Base-by-base conservation (phyloP, 2,329 filamentous ascomycete species). In the Thielaviopsis populi region DNA sequence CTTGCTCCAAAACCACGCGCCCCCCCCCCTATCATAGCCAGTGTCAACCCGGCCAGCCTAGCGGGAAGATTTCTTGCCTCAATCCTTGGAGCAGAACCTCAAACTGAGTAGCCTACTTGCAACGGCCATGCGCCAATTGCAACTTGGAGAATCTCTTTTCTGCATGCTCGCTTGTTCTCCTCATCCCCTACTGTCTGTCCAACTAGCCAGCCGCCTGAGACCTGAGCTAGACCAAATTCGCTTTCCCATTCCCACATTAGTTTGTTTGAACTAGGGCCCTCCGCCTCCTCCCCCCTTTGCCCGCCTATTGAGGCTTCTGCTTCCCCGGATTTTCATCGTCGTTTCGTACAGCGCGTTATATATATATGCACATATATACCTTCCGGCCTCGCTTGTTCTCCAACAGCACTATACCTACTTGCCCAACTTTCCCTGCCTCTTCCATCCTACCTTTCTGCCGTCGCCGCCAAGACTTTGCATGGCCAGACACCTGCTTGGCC, bases 61-160 rank as follows among this genome's bases (percentile, higher is more conserved):
- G 43, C 24, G 15, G 19, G 13, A 24, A 1, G 19, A 1, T 50
- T 50, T 50, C 24, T 50, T 15, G 46, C 46, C 46, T 24, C 46
- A 61, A 61, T 61, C 59, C 59, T 61, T 33, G n/a, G 40, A 61
- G 59, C 59, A 61, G 59, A 61, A 61, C 59, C 59, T 61, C 59
- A 60, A 60, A 60, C 58, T 24, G 17, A 22, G 27, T 40, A 54
- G 50, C 13, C 19, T 19, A 13, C 19, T 50, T 50, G 10, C 46
- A 50, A 50, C 24, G 46, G 46, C 10, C 10, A 50, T 17, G 46
- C 46, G 24, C 13, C 8, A 24, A 50, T 10, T 27, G 8, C 15
- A 13, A 50, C 7, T 50, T 50, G 46, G 46, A 19, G 46, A 50
- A 50, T 24, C 46, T 50, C 46, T 50, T 37, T 24, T 54, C 27